Percentiles rank a stretch among this genome's conserved stretches.
These are phyloP conservation scores for Pyrenula massariospora DNA, from an alignment of 495 filamentous ascomycete genomes.

Conservation along the genomic window DNA sequence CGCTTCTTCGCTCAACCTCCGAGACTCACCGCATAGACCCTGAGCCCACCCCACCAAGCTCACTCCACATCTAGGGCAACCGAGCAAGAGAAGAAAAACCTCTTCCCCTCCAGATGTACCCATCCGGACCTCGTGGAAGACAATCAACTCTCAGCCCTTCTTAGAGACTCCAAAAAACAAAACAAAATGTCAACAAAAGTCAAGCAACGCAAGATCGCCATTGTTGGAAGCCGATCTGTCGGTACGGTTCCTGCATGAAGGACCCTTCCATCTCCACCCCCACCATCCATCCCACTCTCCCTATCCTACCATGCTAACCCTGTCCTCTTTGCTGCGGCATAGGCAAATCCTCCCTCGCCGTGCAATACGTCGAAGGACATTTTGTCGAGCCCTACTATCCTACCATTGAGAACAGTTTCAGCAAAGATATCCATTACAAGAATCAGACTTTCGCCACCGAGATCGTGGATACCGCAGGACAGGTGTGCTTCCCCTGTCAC, in stretches of 20 bases:
- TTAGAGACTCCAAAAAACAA: too few relatives aligned
- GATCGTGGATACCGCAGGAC: slow-evolving; percentile 96
- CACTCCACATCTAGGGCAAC: neutral
- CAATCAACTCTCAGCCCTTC: too few relatives aligned
- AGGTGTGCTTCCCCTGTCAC: slow-evolving; percentile 44
- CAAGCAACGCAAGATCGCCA: slow-evolving; percentile 96
- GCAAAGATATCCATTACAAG: slow-evolving; percentile 82
- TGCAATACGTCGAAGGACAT: slow-evolving; percentile 94
- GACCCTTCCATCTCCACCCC: neutral
- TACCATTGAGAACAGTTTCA: slow-evolving; percentile 98
- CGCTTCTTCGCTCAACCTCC: neutral
- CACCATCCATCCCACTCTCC: neutral
- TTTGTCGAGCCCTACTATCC: slow-evolving; percentile 99
- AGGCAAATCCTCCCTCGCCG: slow-evolving; percentile 98
- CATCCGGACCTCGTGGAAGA: too few relatives aligned
- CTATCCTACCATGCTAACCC: neutral
- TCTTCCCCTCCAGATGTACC: slow-evolving; percentile 2
- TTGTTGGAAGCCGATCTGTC: slow-evolving; percentile 94
- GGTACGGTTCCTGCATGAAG: slow-evolving; percentile 45
- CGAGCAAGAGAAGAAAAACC: neutral
- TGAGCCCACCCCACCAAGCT: slow-evolving; percentile 1
- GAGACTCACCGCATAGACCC: neutral
- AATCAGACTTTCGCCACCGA: slow-evolving; percentile 90
- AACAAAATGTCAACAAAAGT: slow-evolving; percentile 66
- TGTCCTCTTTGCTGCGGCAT: too few relatives aligned